Percentiles rank a stretch among this genome's conserved stretches.
Evolutionary conservation across 345 rosid genomes (phyloP).

Genomic region (Anacardium occidentale): DNA sequence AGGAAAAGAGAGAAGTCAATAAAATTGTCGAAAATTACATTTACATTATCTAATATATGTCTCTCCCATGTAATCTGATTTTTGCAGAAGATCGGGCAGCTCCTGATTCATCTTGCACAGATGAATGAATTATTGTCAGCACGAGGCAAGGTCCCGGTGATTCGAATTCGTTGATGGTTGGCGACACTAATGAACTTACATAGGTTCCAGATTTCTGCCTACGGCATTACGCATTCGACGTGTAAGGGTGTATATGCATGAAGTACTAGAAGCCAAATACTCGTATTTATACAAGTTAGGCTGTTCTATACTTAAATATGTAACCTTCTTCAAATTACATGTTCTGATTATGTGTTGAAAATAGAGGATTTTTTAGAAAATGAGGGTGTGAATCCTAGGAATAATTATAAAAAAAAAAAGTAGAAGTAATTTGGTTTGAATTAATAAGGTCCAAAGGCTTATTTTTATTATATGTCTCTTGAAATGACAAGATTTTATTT

Average conservation of each 20-base stretch:
- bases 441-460: too few species aligned
- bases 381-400: too few species aligned
- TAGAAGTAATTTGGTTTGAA: too few species aligned
- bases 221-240: not conserved
- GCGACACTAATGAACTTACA: not conserved
- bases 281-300: not conserved
- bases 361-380: too few species aligned
- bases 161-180: constrained; percentile 32
- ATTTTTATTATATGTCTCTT: too few species aligned
- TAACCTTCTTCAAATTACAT: too few species aligned
- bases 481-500: too few species aligned
- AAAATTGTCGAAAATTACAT: too few species aligned
- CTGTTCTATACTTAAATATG: not conserved
- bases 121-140: constrained; percentile 37
- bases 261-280: not conserved
- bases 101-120: constrained; percentile 39
- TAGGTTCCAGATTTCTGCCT: not conserved
- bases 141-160: constrained; percentile 40
- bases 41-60: too few species aligned
- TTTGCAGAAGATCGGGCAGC: constrained; percentile 50
- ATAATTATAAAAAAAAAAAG: too few species aligned
- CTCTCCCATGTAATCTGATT: not conserved
- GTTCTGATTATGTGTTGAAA: too few species aligned
- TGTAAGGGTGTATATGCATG: not conserved
- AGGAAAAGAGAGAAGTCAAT: too few species aligned